These are phyloP conservation scores for Paxillus ammoniavirescens DNA, from an alignment of 768 basidiomycete species.

Conservation along the genomic window DNA sequence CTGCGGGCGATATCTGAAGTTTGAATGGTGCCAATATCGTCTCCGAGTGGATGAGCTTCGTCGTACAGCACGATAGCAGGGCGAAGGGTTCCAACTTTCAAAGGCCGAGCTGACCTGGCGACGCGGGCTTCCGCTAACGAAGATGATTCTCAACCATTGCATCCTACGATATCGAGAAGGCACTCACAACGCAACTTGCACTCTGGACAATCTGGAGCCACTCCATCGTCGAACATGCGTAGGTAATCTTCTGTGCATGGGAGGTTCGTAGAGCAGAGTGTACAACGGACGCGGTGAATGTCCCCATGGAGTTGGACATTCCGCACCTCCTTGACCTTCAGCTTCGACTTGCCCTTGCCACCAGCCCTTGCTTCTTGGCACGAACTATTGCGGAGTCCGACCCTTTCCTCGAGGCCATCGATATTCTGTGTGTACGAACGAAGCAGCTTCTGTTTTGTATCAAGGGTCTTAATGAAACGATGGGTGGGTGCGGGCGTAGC, in stretches of 20 bases:
- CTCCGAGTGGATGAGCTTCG: conserved; percentile 88
- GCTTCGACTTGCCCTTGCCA: conserved; percentile 69
- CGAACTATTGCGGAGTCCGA: conserved; percentile 70
- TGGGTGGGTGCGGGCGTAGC: conserved; percentile 88
- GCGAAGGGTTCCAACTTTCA: conserved; percentile 81
- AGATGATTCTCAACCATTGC: conserved; percentile 3
- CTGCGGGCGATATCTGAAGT: conserved; percentile 69
- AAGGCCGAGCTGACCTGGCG: conserved; percentile 79
- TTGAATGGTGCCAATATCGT: conserved; percentile 86
- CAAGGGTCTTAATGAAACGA: conserved; percentile 80
- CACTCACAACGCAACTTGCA: conserved; percentile 78
- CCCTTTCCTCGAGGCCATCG: conserved; percentile 85
- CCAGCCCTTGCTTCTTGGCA: conserved; percentile 46
- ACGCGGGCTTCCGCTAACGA: conserved; percentile 68
- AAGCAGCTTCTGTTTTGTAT: conserved; percentile 78
- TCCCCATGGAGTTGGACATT: conserved; percentile 95
- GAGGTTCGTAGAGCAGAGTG: conserved; percentile 77
- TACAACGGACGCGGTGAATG: conserved; percentile 87
- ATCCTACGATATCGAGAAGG: conserved; percentile 3
- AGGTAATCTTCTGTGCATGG: conserved; percentile 66
- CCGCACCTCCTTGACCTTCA: conserved; percentile 69
- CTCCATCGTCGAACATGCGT: conserved; percentile 62
- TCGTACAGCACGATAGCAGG: conserved; percentile 96
- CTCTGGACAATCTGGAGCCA: conserved; percentile 83
- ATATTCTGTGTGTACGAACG: conserved; percentile 98